A percentile compares a stretch with the other conserved stretches of the same genome.
Evolutionary conservation across 306 rosid genomes (phyloP).

Genomic region (Alnus rubra): DNA sequence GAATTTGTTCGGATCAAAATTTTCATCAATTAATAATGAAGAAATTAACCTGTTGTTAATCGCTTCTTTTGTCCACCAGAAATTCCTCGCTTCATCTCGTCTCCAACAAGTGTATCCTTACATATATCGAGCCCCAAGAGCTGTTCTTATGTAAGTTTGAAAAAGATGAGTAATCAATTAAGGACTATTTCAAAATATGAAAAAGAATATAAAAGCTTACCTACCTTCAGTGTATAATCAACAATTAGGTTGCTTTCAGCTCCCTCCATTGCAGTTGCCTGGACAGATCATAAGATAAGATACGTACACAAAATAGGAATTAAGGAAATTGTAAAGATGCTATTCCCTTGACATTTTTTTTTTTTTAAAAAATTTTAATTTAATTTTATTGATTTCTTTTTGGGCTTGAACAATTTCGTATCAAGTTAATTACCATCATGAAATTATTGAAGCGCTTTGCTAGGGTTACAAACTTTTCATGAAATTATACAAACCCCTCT

Average conservation of each 20-base stretch:
- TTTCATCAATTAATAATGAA: no score
- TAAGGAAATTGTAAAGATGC: not conserved
- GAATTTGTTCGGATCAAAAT: no score
- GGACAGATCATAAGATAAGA: not conserved
- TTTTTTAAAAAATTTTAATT: no score
- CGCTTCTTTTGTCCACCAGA: slow-evolving; percentile 59
- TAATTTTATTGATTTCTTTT: not conserved
- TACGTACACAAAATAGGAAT: not conserved
- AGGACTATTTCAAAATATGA: not conserved
- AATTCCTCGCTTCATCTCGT: slow-evolving; percentile 51
- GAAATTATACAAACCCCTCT: no score
- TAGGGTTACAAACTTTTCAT: no score
- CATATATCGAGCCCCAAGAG: slow-evolving; percentile 56
- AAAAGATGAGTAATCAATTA: not conserved
- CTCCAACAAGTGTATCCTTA: slow-evolving; percentile 58
- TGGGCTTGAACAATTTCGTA: not conserved
- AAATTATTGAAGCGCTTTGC: no score
- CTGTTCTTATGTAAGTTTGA: slow-evolving; percentile 17
- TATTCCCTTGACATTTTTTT: not conserved
- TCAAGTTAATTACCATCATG: slow-evolving; percentile 41
- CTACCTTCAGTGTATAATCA: slow-evolving; percentile 53
- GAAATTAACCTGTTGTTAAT: slow-evolving; percentile 40
- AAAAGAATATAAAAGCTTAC: slow-evolving; percentile 8
- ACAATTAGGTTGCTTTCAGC: slow-evolving; percentile 45
- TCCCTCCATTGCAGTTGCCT: slow-evolving; percentile 57